Conservation (phyloP, 768 basidiomycete genomes). For the Tricholoma matsutake region DNA sequence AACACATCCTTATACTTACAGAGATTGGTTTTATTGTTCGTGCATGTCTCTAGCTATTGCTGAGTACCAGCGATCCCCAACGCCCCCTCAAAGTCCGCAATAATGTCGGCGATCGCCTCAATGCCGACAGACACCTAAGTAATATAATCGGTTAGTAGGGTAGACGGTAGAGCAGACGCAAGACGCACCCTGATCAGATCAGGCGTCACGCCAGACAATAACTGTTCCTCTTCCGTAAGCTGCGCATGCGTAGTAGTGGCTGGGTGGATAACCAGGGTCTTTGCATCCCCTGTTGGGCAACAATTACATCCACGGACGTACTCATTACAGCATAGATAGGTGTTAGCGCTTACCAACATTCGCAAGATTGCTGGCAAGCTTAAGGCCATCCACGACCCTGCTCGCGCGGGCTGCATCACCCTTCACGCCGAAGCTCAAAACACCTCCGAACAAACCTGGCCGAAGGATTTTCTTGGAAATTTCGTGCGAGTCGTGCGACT, state of each 20-base stretch:
- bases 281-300: conserved; percentile 53
- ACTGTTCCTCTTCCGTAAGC: conserved; percentile 56
- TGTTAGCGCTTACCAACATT: conserved; percentile 53
- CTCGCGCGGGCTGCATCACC: conserved; percentile 50
- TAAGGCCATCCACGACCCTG: conserved; percentile 66
- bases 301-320: not conserved
- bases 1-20: too few relatives aligned
- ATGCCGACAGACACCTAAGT: conserved; percentile 35
- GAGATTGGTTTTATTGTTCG: not conserved
- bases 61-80: conserved; percentile 10
- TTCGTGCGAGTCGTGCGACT: conserved; percentile 55
- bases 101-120: conserved; percentile 38
- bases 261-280: conserved; percentile 78
- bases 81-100: conserved; percentile 33
- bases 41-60: not conserved
- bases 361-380: conserved; percentile 68
- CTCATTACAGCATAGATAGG: not conserved
- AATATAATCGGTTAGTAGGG: not conserved
- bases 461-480: conserved; percentile 57
- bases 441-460: conserved; percentile 58
- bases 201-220: conserved; percentile 65
- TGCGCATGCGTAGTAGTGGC: conserved; percentile 77
- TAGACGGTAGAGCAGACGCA: not conserved
- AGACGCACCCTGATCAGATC: conserved; percentile 69
- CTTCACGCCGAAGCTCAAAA: conserved; percentile 76